These are phyloP conservation scores for Tricholomella constricta DNA, from an alignment of 768 basidiomycete genomes.

Conservation along the genomic window DNA sequence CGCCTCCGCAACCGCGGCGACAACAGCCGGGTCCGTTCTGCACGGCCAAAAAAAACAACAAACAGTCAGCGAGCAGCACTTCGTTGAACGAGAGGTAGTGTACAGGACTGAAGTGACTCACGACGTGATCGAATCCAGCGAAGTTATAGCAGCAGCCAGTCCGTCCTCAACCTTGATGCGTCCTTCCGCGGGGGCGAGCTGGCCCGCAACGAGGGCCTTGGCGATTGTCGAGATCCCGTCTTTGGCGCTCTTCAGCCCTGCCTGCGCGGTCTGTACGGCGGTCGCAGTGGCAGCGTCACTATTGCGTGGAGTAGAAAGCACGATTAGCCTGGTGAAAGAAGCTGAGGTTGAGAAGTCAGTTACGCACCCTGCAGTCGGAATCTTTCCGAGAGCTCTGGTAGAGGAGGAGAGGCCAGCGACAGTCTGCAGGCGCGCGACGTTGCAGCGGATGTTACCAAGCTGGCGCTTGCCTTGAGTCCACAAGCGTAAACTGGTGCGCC, in stretches of 20 bases:
- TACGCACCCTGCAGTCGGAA: too few relatives aligned
- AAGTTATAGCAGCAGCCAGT: background rate
- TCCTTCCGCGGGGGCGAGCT: background rate
- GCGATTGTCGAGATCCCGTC: background rate
- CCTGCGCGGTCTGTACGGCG: background rate
- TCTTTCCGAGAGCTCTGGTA: background rate
- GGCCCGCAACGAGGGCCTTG: background rate
- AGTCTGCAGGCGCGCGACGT: background rate
- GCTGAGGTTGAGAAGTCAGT: too few relatives aligned
- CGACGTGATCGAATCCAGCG: constrained; percentile 9
- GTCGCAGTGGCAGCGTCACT: background rate
- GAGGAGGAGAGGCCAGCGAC: background rate
- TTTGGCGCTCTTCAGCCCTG: background rate
- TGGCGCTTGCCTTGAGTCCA: background rate
- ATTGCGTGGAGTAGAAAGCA: too few relatives aligned
- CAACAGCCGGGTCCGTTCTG: constrained; percentile 14
- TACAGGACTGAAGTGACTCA: background rate
- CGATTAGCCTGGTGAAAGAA: too few relatives aligned
- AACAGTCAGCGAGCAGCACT: too few relatives aligned
- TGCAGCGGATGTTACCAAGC: background rate
- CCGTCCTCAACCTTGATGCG: background rate
- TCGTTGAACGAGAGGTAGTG: too few relatives aligned
- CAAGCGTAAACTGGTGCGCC: too few relatives aligned
- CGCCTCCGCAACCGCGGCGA: constrained; percentile 2
- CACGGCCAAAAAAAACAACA: too few relatives aligned